Evolutionary conservation across 176 grass and related monocot species (phyloP).

Genomic region (Aegilops bicornis): DNA sequence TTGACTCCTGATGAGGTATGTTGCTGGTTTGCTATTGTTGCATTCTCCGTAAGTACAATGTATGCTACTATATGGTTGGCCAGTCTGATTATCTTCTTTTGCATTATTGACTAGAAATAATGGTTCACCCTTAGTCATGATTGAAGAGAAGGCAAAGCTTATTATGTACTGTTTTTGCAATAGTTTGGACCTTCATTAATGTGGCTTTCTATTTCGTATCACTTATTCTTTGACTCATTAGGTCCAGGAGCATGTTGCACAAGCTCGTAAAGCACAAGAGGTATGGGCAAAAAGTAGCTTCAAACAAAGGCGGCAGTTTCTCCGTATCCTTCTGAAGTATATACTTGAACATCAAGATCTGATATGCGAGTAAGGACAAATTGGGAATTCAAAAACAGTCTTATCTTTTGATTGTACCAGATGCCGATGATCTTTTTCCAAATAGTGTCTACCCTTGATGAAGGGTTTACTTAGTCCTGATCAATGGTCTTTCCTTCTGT

Average conservation of each 20-base stretch:
- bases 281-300: conserved; percentile 95
- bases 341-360: conserved; percentile 98
- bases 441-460: not conserved
- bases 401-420: not conserved
- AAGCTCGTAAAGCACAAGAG: conserved; percentile 94
- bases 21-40: not conserved
- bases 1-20: conserved; percentile 81
- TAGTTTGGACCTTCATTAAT: not conserved
- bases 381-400: conserved; percentile 8
- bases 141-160: not conserved
- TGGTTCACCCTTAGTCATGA: not conserved
- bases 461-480: not conserved
- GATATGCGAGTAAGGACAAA: conserved; percentile 91
- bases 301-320: conserved; percentile 89
- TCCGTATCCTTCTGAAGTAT: conserved; percentile 94
- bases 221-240: conserved; percentile 31
- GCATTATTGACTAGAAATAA: not conserved
- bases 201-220: not conserved
- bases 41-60: not conserved
- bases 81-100: not conserved
- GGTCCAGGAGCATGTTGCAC: conserved; percentile 85
- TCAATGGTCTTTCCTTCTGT: not conserved
- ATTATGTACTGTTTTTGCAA: not conserved
- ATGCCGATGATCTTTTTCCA: not conserved
- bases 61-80: not conserved